Evolutionary conservation across 1,284 basidiomycete genomes (phyloP), one percentile per base, ranked within the genome.

Genomic region (Nidula niveotomentosa): DNA sequence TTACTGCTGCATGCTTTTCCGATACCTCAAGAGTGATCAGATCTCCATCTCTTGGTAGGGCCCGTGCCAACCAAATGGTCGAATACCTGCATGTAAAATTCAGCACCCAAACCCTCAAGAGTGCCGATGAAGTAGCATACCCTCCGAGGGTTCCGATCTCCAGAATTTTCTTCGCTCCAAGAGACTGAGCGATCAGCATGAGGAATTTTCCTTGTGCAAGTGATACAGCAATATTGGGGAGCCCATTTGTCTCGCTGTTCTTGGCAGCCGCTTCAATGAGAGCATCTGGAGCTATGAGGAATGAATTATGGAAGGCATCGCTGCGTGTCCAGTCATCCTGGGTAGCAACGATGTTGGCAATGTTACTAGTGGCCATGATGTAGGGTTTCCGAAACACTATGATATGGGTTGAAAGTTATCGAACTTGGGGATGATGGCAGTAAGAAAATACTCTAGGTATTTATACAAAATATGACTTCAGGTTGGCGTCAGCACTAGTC

Each of bases 61-160:
- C 51, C 17, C 47, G 48, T 13, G 48, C 54, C 3, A 56, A 51
- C 53, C 56, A 53, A 44, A 55, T 49, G 4, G 58, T 58, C 13
- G 62, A 64, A 54, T 51, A 51, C 12, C 49, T 51, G 23, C 13
- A 41, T 12, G 39, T 41, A 41, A 17, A 12, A 8, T 13, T 51
- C 9, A 10, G 23, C 10, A 12, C n/a, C 13, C 2, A 8, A 33
- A 13, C 17, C 23, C 23, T 33, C 12, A 13, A 33, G 5, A 35
- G 9, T 30, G 5, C 35, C 12, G 33, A 13, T 13, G 13, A 30
- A 13, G 5, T 12, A 5, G 67, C 76, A 52, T 61, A 84, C 81
- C 83, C 84, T 62, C 82, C 85, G 2, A 86, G 72, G 8, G 84
- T 85, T 1, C 84, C 85, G 49, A 88, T 76, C 60, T 86, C 84